Conservation (phyloP, 129 eudicot species). For the Ambrosia artemisiifolia region DNA sequence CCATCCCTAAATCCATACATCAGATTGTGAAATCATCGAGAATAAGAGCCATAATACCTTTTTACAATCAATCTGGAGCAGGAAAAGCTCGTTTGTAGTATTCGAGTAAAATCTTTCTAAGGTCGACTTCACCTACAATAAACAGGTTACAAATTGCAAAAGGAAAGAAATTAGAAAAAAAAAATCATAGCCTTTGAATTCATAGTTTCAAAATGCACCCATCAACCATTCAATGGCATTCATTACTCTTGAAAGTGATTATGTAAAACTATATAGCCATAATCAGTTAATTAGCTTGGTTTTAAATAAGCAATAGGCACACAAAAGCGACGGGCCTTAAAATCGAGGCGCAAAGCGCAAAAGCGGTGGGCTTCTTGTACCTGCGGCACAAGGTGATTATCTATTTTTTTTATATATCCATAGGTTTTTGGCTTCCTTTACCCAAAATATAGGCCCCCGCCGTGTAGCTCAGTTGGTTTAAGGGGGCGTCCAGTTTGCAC, state of each 20-base stretch:
- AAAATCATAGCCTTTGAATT: neutral
- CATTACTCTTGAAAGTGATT: neutral
- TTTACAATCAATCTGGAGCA: constrained; percentile 67
- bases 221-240: neutral
- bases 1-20: neutral
- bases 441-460: no score
- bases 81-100: constrained; percentile 46
- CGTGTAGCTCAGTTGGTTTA: no score
- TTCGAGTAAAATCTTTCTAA: constrained; percentile 56
- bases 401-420: no score
- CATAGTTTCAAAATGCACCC: neutral
- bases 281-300: neutral
- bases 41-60: constrained; percentile 36
- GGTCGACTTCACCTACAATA: constrained; percentile 51
- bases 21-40: neutral
- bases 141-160: neutral
- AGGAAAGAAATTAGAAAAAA: neutral
- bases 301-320: no score
- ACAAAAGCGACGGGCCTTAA: no score
- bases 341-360: no score
- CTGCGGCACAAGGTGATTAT: no score
- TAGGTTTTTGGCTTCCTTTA: no score
- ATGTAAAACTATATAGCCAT: neutral
- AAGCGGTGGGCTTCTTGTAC: no score
- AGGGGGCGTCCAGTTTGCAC: no score